phyloP scores from a whole-genome alignment of 177 flowering plant genomes.

The Vitis hybrid region DNA sequence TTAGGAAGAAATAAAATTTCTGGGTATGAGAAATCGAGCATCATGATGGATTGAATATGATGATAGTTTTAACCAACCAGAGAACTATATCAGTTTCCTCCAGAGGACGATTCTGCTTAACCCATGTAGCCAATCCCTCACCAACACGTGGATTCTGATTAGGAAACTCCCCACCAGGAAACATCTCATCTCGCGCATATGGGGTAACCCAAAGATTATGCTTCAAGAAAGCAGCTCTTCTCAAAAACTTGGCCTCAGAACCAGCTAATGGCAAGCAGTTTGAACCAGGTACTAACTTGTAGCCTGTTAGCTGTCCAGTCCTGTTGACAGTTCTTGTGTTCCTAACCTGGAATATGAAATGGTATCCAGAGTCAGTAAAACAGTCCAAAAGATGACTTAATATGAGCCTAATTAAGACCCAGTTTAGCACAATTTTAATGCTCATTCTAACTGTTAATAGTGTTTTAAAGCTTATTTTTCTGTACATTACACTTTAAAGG shows the following conservation, averaged over 20 bases:
- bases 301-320: slow-evolving; percentile 90
- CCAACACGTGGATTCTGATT: slow-evolving; percentile 95
- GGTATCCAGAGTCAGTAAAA: too few species aligned
- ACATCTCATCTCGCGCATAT: slow-evolving; percentile 70
- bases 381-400: too few species aligned
- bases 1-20: too few species aligned
- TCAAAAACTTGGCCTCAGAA: slow-evolving; percentile 80
- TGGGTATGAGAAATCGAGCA: too few species aligned
- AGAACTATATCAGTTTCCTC: slow-evolving; percentile 92
- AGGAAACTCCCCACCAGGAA: slow-evolving; percentile 98
- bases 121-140: slow-evolving; percentile 95
- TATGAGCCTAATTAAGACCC: too few species aligned
- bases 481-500: too few species aligned
- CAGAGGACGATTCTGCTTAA: slow-evolving; percentile 72
- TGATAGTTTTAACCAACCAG: slow-evolving; percentile 82
- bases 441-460: too few species aligned
- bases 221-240: slow-evolving; percentile 87
- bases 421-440: too few species aligned
- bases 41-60: slow-evolving; percentile 17
- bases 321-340: slow-evolving; percentile 80
- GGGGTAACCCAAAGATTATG: slow-evolving; percentile 91
- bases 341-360: slow-evolving; percentile 37
- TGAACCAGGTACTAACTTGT: slow-evolving; percentile 87
- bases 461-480: too few species aligned
- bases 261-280: slow-evolving; percentile 96